Evolutionary conservation across 768 basidiomycete species (phyloP).

Genomic region (Plicaturopsis crispa): DNA sequence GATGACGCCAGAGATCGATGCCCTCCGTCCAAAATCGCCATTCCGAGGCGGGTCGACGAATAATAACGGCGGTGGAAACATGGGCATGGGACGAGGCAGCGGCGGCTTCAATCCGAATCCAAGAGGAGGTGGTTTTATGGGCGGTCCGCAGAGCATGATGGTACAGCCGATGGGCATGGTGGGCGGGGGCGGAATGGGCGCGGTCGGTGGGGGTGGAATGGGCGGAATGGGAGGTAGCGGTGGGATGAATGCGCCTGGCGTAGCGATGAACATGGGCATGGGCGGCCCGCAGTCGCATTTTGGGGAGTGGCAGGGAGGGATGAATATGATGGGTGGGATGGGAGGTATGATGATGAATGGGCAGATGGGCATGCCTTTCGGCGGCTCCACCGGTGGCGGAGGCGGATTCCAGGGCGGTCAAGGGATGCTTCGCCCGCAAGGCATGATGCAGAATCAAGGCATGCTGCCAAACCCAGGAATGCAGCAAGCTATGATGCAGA

Average conservation of each 20-base stretch:
- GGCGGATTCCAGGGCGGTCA: slow-evolving; percentile 13
- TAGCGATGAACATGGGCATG: slow-evolving; percentile 23
- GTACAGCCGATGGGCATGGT: slow-evolving; percentile 35
- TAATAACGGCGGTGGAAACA: slow-evolving; percentile 16
- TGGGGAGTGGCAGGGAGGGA: slow-evolving; percentile 10
- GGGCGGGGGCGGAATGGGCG: slow-evolving; percentile 25
- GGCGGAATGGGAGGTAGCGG: slow-evolving; percentile 8
- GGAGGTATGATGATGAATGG: slow-evolving; percentile 21
- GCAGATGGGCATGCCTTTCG: slow-evolving; percentile 18
- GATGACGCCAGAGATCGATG: slow-evolving; percentile 73
- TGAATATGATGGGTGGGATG: slow-evolving; percentile 20
- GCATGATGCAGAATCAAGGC: slow-evolving; percentile 24
- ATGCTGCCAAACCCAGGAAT: slow-evolving; percentile 18
- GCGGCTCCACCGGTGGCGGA: slow-evolving; percentile 20
- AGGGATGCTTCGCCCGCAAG: slow-evolving; percentile 10
- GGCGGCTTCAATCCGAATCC: not conserved
- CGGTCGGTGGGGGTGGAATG: slow-evolving; percentile 17
- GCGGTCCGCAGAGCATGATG: slow-evolving; percentile 22
- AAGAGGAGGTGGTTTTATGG: slow-evolving; percentile 9
- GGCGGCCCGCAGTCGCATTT: slow-evolving; percentile 24
- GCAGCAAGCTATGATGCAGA: slow-evolving; percentile 13
- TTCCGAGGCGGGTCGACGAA: slow-evolving; percentile 29
- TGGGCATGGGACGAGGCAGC: slow-evolving; percentile 15
- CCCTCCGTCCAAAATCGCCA: slow-evolving; percentile 81
- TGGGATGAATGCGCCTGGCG: slow-evolving; percentile 11